phyloP scores from a whole-genome alignment of 306 rosid species.

The Dalbergia oliveri region DNA sequence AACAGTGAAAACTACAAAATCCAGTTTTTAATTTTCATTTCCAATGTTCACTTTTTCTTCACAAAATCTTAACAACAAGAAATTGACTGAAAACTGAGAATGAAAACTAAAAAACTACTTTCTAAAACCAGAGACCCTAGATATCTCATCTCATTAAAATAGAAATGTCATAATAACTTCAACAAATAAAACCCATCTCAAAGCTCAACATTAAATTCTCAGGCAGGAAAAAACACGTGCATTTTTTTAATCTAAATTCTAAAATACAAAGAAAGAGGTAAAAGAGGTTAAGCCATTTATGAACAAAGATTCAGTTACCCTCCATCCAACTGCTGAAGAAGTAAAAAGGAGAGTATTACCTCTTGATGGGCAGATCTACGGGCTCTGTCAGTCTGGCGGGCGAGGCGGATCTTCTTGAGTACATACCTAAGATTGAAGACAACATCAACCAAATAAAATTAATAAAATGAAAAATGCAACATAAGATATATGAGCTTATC shows the following conservation, averaged over 20 bases:
- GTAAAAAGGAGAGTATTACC: slow-evolving; percentile 50
- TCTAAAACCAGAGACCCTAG: too few relatives aligned
- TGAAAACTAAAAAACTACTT: too few relatives aligned
- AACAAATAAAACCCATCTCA: not conserved
- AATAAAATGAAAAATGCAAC: not conserved
- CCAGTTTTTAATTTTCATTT: too few relatives aligned
- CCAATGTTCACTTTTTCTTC: too few relatives aligned
- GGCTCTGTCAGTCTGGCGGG: slow-evolving; percentile 89
- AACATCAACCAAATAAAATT: not conserved
- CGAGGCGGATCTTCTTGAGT: slow-evolving; percentile 93
- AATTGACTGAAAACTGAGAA: too few relatives aligned
- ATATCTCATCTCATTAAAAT: not conserved
- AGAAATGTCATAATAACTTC: not conserved
- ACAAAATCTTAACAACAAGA: too few relatives aligned
- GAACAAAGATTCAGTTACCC: not conserved
- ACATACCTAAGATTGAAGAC: slow-evolving; percentile 68
- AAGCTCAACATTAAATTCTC: not conserved
- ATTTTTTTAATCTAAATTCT: too few relatives aligned
- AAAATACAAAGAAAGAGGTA: too few relatives aligned
- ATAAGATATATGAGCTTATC: not conserved
- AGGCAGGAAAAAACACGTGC: not conserved
- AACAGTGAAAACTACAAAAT: too few relatives aligned
- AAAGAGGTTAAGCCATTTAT: slow-evolving; percentile 14
- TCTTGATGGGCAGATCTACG: slow-evolving; percentile 98
- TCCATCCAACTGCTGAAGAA: not conserved